A percentile compares a stretch with the other conserved stretches of the same genome.
These are phyloP conservation scores for Trapa incisa DNA, from an alignment of 345 rosid species.

Conservation along the genomic window DNA sequence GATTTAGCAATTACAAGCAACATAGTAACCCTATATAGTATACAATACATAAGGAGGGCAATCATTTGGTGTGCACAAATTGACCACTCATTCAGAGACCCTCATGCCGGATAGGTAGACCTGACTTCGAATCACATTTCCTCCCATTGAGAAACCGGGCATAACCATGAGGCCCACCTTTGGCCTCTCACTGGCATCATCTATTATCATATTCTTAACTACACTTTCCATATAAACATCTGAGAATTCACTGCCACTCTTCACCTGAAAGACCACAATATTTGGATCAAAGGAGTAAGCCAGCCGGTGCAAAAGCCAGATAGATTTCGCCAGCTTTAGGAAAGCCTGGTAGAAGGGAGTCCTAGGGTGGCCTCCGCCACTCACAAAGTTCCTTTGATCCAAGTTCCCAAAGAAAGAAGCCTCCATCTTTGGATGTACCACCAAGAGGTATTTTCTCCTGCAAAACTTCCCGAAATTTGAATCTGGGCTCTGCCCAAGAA, in stretches of 20 bases:
- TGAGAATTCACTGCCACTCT: constrained; percentile 12
- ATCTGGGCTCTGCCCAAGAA: constrained; percentile 17
- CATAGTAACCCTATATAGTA: not conserved
- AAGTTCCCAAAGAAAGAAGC: constrained; percentile 18
- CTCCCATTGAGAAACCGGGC: constrained; percentile 12
- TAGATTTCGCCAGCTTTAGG: constrained; percentile 12
- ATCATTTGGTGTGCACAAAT: not conserved
- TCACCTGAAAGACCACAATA: constrained; percentile 14
- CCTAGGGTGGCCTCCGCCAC: constrained; percentile 16
- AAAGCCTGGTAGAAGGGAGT: constrained; percentile 17
- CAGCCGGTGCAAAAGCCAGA: constrained; percentile 17
- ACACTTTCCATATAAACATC: constrained; percentile 15
- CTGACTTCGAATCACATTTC: constrained; percentile 10
- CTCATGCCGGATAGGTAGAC: constrained; percentile 19
- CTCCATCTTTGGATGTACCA: constrained; percentile 20
- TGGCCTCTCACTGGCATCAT: constrained; percentile 8
- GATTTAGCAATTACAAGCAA: not conserved
- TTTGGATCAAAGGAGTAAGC: constrained; percentile 13
- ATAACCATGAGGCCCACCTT: constrained; percentile 17
- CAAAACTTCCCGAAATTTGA: constrained; percentile 17
- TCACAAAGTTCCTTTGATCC: constrained; percentile 15
- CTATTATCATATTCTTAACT: constrained; percentile 7
- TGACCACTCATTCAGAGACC: constrained; percentile 10
- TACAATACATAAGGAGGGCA: not conserved
- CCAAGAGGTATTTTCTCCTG: constrained; percentile 13